These are phyloP conservation scores for Clarireedia sp. DNA, from an alignment of 2,329 filamentous ascomycete species.

Conservation along the genomic window DNA sequence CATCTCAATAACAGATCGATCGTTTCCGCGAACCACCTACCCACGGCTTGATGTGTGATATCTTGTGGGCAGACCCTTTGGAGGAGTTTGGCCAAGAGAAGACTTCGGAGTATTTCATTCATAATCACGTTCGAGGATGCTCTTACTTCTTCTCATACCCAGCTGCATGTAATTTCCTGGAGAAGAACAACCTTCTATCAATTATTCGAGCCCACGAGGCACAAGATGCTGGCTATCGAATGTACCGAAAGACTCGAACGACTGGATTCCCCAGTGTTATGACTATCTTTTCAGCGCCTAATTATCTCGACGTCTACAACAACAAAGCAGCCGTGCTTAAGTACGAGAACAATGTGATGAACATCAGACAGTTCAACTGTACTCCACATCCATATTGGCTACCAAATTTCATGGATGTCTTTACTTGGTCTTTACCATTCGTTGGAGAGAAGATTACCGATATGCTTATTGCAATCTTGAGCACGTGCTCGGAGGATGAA, in stretches of 20 bases:
- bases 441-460: conserved; percentile 99
- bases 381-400: conserved; percentile 99
- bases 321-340: conserved; percentile 99
- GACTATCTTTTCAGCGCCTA: conserved; percentile 99
- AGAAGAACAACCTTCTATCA: conserved; percentile 97
- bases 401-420: conserved; percentile 99
- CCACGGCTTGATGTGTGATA: conserved; percentile 97
- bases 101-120: conserved; percentile 92
- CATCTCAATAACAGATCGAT: conserved; percentile 59
- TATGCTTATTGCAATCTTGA: conserved; percentile 97
- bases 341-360: conserved; percentile 99
- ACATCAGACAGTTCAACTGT: conserved; percentile 99
- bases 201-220: conserved; percentile 97
- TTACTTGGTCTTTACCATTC: conserved; percentile 99
- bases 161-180: conserved; percentile 90
- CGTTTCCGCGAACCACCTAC: conserved; percentile 96
- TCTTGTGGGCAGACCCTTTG: conserved; percentile 95
- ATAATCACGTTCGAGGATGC: conserved; percentile 97
- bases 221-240: conserved; percentile 95
- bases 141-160: conserved; percentile 99
- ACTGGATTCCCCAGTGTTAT: conserved; percentile 98
- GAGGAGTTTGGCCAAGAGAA: conserved; percentile 99
- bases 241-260: conserved; percentile 97
- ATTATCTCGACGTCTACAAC: conserved; percentile 99
- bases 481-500: conserved; percentile 98